Evolutionary conservation across 208 protist genomes (phyloP), one percentile per base, ranked within the genome.

Genomic region (Leishmania martiniquensis): DNA sequence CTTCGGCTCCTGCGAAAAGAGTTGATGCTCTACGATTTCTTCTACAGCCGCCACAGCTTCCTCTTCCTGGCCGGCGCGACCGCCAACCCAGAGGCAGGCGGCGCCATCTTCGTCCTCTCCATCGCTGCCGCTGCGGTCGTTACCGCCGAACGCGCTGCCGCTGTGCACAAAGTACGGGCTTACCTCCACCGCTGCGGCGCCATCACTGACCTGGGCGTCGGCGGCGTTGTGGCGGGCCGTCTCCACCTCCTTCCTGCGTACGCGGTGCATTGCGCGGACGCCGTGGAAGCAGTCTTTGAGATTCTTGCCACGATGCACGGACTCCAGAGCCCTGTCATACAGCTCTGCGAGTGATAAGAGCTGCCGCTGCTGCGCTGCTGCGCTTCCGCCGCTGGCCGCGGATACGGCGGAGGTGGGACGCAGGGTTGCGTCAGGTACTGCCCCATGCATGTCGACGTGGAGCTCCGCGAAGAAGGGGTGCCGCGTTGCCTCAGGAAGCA

Each of bases 271-370:
- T 45, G 79, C 75, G 4, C 82, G 86, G 59, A 94, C 74, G 37
- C 91, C 89, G 76, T 95, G 85, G 72, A 95, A 93, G 72, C 75
- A 85, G 51, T 91, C 78, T 29, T 78, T 81, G 1, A 95, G 78
- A 59, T 89, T 89, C 59, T 88, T 90, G 3, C 93, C 93, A 2
- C 87, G 85, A 29, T 85, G 54, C 15, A 96, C 90, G 5, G 81
- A 72, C 34, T 84, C 65, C 32, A 89, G 52, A 1, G 84, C 93
- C 62, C 80, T 80, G 20, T 75, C 82, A 68, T 90, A 93, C 51
- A 94, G 80, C 45, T 84, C 63, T 32, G 75, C 62, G 39, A 79
- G 78, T 29, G 69, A 39, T 45, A 68, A 32, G 13, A 10, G 42
- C 72, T 68, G 72, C 57, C 66, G 66, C 25, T 60, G 68, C n/a